Base-by-base conservation (phyloP, 371 early-diverging fungal species). In the Thermomucor indicae-seudaticae region DNA sequence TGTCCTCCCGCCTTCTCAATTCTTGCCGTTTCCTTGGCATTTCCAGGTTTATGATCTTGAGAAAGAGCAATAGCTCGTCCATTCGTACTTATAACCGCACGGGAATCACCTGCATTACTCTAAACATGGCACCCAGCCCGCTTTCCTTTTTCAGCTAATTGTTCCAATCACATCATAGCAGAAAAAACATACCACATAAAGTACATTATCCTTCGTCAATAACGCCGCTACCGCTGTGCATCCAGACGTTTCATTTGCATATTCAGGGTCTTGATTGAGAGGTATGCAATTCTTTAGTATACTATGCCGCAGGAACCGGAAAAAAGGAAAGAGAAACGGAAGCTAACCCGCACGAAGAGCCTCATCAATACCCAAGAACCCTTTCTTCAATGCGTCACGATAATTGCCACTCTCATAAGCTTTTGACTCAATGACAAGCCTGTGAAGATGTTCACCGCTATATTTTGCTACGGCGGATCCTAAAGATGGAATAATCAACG, bases 51-150 rank as follows among this genome's bases (percentile, higher is more conserved):
- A 74, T 97, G 98, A 67, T 97, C 98, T 55, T 75, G 70, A n/a
- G 94, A 93, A 50, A 97, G 69, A 6, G 89, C 78, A 14, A 75
- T 65, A 1, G 91, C 91, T 4, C 53, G 56, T 11, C 98, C 98
- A 27, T 77, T 60, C 31, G 62, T 62, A 58, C 87, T 80, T 22
- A 97, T 59, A 37, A 97, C 85, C 24, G 91, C 89, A 27, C 98
- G 84, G 35, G 95, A 95, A 72, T 97, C 98, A 39, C 98, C 98
- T 10, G 95, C 94, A 57, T 97, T 97, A 37, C 85, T 91, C 80
- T 85, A 64, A 40, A 54, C 19, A 29, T 20, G 16, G 43, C 40
- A 16, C n/a, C n/a, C n/a, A n/a, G n/a, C n/a, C n/a, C n/a, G 20
- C 30, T 51, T 51, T 32, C 51, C 32, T 30, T 51, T 49, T 43